phyloP scores from a whole-genome alignment of 352 stramenopile species.

The Peronospora destructor region DNA sequence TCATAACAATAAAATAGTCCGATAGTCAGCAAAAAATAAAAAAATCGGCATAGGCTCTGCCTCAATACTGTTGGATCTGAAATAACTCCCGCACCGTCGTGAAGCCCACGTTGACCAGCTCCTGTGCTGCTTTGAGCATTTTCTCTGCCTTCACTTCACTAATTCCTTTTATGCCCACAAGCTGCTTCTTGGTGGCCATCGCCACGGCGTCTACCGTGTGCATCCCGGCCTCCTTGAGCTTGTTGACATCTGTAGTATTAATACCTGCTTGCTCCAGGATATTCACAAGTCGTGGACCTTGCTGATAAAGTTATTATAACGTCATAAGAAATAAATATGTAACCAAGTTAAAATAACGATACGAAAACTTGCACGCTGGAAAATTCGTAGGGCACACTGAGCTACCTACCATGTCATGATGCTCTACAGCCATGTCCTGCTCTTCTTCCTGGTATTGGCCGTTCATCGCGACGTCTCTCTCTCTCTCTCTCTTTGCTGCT shows the following conservation, averaged over 20 bases:
- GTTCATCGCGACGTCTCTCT: conserved; percentile 9
- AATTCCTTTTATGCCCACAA: conserved; percentile 98
- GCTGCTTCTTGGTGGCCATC: conserved; percentile 94
- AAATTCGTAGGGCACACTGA: too few relatives aligned
- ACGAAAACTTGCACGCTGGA: conserved; percentile 14
- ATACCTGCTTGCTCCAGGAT: conserved; percentile 95
- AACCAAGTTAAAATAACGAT: conserved; percentile 1
- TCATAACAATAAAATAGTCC: neutral
- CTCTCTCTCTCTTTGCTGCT: neutral
- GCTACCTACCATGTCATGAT: conserved; percentile 37
- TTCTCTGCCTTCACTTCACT: conserved; percentile 98
- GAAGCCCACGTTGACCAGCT: conserved; percentile 98
- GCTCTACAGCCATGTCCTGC: conserved; percentile 29
- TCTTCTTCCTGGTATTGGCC: conserved; percentile 45
- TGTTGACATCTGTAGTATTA: conserved; percentile 96
- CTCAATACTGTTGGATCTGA: neutral
- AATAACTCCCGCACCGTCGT: conserved; percentile 84
- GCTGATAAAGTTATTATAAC: conserved; percentile 14
- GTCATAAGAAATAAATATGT: conserved; percentile 8
- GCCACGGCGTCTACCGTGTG: conserved; percentile 97
- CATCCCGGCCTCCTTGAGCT: conserved; percentile 95
- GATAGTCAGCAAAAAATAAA: conserved; percentile 3
- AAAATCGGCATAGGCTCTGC: conserved; percentile 9
- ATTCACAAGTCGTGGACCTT: conserved; percentile 80
- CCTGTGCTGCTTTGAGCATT: conserved; percentile 95